Percentiles rank a stretch among this genome's conserved stretches.
These are phyloP conservation scores for Pyrenopolyporus hunteri DNA, from an alignment of 495 filamentous ascomycete genomes.

Conservation along the genomic window DNA sequence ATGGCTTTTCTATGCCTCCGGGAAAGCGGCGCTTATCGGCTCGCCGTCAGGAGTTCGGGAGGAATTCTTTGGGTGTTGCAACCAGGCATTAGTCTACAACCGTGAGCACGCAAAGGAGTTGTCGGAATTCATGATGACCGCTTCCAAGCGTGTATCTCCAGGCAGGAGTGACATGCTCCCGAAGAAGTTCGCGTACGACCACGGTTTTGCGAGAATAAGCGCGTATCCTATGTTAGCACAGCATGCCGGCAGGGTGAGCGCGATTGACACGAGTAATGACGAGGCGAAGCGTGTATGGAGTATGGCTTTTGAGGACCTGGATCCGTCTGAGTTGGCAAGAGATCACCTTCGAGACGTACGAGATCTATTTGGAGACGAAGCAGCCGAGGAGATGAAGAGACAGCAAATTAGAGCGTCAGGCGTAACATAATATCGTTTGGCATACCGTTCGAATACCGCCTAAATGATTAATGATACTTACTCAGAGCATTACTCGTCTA, in stretches of 20 bases:
- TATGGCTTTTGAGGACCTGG: constrained; percentile 44
- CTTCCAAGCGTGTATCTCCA: constrained; percentile 12
- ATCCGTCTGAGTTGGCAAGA: constrained; percentile 25
- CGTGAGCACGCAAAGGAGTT: constrained; percentile 43
- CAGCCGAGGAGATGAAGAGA: constrained; percentile 23
- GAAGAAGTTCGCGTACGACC: constrained; percentile 40
- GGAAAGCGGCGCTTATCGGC: constrained; percentile 52
- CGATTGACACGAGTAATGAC: constrained; percentile 38
- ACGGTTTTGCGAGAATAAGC: constrained; percentile 40
- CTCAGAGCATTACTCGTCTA: not conserved
- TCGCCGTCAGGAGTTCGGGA: constrained; percentile 49
- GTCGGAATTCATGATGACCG: constrained; percentile 36
- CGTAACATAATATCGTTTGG: no score
- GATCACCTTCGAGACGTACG: constrained; percentile 32
- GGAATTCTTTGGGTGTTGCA: constrained; percentile 53
- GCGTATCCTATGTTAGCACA: constrained; percentile 45
- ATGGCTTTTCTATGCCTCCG: constrained; percentile 52
- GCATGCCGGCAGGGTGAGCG: constrained; percentile 40
- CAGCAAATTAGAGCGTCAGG: not conserved
- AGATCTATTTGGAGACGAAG: constrained; percentile 38
- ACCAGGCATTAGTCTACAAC: constrained; percentile 54
- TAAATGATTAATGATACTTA: not conserved
- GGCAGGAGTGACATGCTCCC: constrained; percentile 43
- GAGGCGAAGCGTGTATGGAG: constrained; percentile 44
- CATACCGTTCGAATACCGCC: not conserved